Evolutionary conservation across 352 stramenopile genomes (phyloP).

Genomic region (Thraustotheca clavata): DNA sequence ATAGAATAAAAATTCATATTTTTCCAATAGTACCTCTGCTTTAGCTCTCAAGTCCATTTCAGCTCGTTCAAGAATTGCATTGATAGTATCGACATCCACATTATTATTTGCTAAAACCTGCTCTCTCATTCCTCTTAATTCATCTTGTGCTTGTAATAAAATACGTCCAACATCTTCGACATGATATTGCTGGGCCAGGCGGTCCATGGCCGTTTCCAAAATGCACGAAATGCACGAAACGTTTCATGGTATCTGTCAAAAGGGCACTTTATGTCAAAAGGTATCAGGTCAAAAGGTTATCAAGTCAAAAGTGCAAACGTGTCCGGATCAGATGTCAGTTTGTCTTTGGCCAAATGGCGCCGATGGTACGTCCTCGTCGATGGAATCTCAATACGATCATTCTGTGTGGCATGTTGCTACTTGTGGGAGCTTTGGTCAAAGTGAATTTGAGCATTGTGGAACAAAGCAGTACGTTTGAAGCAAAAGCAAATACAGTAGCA

Average conservation of each 20-base stretch:
- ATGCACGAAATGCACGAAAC: not conserved
- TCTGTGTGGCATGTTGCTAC: not conserved
- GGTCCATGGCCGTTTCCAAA: constrained; percentile 38
- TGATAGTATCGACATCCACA: constrained; percentile 32
- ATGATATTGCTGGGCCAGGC: constrained; percentile 68
- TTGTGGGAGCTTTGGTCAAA: constrained; percentile 1
- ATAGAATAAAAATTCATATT: not conserved
- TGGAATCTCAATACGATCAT: not conserved
- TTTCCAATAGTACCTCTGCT: constrained; percentile 32
- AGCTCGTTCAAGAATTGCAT: constrained; percentile 61
- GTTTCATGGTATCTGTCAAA: too few relatives aligned
- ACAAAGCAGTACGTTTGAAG: not conserved
- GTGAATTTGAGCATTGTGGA: constrained; percentile 8
- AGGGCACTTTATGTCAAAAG: too few relatives aligned
- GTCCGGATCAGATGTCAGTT: too few relatives aligned
- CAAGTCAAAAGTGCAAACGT: too few relatives aligned
- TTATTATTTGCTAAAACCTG: constrained; percentile 40
- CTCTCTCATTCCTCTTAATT: constrained; percentile 63
- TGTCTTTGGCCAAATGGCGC: not conserved
- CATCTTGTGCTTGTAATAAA: constrained; percentile 71
- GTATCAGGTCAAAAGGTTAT: not conserved
- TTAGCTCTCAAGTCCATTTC: constrained; percentile 68
- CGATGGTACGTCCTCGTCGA: not conserved
- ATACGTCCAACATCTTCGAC: constrained; percentile 75
- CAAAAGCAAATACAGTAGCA: too few relatives aligned